These are phyloP conservation scores for Blepharisma japonicum DNA, from an alignment of 73 alveolate species.

Conservation along the genomic window DNA sequence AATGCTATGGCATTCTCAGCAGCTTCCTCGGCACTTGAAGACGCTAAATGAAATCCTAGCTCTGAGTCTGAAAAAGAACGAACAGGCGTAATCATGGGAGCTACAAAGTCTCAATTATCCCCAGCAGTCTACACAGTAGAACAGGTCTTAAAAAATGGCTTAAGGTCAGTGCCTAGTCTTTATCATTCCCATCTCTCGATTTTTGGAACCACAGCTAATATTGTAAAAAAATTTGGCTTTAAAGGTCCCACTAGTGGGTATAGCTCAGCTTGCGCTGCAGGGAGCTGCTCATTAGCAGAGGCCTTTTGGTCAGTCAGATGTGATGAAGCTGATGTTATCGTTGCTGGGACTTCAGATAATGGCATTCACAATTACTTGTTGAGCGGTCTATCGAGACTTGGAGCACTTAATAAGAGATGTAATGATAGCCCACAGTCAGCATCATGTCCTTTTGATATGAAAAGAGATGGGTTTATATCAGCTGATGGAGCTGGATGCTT, in stretches of 20 bases:
- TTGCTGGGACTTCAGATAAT: slow-evolving; percentile 75
- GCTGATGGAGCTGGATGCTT: slow-evolving; percentile 73
- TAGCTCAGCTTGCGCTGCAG: slow-evolving; percentile 68
- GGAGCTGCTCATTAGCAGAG: slow-evolving; percentile 73
- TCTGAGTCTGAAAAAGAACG: slow-evolving; percentile 1
- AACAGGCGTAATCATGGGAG: slow-evolving; percentile 12
- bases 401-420: slow-evolving; percentile 49
- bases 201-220: background rate
- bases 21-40: slow-evolving; percentile 43
- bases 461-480: slow-evolving; percentile 69
- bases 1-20: slow-evolving; percentile 53
- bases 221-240: background rate
- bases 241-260: slow-evolving; percentile 45
- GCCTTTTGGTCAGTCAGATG: slow-evolving; percentile 57
- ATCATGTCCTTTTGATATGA: slow-evolving; percentile 73
- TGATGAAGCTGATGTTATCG: slow-evolving; percentile 59
- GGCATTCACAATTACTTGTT: slow-evolving; percentile 42
- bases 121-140: slow-evolving; percentile 1
- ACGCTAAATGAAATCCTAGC: slow-evolving; percentile 25
- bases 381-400: slow-evolving; percentile 45
- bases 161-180: background rate
- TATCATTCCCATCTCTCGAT: background rate
- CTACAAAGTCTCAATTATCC: slow-evolving; percentile 23
- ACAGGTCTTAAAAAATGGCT: background rate
- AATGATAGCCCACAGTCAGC: slow-evolving; percentile 62